Evolutionary conservation across 495 filamentous ascomycete genomes (phyloP).

Genomic region (Chaetomium fimeti): DNA sequence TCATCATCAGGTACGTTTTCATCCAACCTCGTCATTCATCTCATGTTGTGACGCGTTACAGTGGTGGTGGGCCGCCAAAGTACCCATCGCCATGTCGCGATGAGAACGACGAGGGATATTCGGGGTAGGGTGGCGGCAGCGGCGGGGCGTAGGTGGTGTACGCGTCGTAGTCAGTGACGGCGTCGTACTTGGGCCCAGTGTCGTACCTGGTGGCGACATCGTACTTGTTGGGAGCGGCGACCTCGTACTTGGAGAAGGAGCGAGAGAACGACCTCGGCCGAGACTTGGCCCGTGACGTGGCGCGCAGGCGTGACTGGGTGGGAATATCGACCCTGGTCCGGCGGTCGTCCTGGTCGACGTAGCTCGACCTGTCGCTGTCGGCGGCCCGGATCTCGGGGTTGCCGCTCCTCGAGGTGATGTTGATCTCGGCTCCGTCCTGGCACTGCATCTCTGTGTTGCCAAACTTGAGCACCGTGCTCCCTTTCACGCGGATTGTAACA

Average conservation of each 20-base stretch:
- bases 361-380: slow-evolving; percentile 44
- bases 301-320: slow-evolving; percentile 36
- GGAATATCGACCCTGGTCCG: slow-evolving; percentile 44
- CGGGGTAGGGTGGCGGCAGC: slow-evolving; percentile 24
- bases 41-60: not conserved
- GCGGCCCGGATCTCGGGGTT: slow-evolving; percentile 29
- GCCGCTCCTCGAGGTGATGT: slow-evolving; percentile 40
- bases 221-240: slow-evolving; percentile 12
- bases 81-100: slow-evolving; percentile 15
- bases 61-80: slow-evolving; percentile 3
- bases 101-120: slow-evolving; percentile 21
- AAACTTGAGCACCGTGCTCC: slow-evolving; percentile 47
- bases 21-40: slow-evolving; percentile 14
- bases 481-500: slow-evolving; percentile 54
- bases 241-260: slow-evolving; percentile 29
- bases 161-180: slow-evolving; percentile 12
- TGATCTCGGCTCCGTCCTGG: slow-evolving; percentile 53
- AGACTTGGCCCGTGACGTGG: slow-evolving; percentile 41
- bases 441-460: slow-evolving; percentile 54
- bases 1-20: slow-evolving; percentile 17
- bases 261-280: slow-evolving; percentile 40
- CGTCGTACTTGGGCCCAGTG: slow-evolving; percentile 6
- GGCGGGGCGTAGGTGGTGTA: slow-evolving; percentile 19
- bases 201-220: slow-evolving; percentile 22
- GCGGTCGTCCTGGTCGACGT: slow-evolving; percentile 45